A percentile compares a stretch with the other conserved stretches of the same genome.
Conservation (phyloP, 129 eudicot species). For the Saussurea involucrata region DNA sequence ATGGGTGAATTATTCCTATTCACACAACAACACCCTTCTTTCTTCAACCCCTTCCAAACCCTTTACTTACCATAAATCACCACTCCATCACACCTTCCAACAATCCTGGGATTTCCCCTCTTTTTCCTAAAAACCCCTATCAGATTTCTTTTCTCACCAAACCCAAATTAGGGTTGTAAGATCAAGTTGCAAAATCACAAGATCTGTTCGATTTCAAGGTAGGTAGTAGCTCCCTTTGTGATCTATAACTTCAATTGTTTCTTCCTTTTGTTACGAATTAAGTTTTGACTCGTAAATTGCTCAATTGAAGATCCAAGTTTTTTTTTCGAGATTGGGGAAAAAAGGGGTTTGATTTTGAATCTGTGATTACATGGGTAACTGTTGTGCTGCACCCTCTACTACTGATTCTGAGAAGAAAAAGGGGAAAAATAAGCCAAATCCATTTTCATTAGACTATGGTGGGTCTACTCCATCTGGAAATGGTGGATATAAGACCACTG, state of each 20-base stretch:
- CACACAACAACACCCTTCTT: conserved; percentile 24
- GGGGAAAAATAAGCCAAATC: conserved; percentile 67
- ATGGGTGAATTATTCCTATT: conserved; percentile 26
- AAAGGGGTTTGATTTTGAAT: conserved; percentile 19
- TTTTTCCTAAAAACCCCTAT: not conserved
- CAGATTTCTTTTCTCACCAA: conserved; percentile 16
- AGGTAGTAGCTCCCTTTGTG: not conserved
- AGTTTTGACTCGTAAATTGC: conserved; percentile 15
- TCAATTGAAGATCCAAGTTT: conserved; percentile 4
- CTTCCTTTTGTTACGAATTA: conserved; percentile 1
- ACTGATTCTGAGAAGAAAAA: conserved; percentile 32
- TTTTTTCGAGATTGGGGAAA: not conserved
- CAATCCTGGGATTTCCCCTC: conserved; percentile 14
- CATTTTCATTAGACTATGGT: conserved; percentile 57
- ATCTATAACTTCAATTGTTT: conserved; percentile 10
- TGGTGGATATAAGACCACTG: conserved; percentile 57
- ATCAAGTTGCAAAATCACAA: conserved; percentile 24
- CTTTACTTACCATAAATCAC: conserved; percentile 23
- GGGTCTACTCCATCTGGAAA: conserved; percentile 22
- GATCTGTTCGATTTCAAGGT: conserved; percentile 46
- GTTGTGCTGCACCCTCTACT: conserved; percentile 65
- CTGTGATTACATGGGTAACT: conserved; percentile 60
- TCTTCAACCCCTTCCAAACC: conserved; percentile 27
- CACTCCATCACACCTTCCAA: conserved; percentile 22
- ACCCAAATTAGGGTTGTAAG: not conserved